Evolutionary conservation across 768 basidiomycete species (phyloP), one percentile per base, ranked within the genome.

Genomic region (Russula griseocarnosa): DNA sequence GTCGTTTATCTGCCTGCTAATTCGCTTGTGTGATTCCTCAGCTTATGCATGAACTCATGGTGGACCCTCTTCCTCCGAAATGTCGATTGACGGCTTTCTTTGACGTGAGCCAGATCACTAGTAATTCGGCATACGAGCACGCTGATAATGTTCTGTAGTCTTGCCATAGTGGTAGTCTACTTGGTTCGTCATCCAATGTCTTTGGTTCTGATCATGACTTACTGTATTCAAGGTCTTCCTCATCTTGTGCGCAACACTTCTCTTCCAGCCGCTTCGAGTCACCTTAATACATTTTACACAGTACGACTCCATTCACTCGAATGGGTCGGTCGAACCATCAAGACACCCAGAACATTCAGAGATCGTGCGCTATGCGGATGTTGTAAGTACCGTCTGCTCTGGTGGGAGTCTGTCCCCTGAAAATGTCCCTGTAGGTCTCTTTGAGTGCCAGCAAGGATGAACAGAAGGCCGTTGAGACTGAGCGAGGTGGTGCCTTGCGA

Each of bases 1-100:
- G 24, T 24, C 4, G 3, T 5, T 16, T 20, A 32, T 26, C 6
- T 5, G 14, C 22, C 26, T 22, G 10, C 38, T 14, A n/a, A 46
- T 36, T 13, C 5, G 22, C 52, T 16, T 9, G 13, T 36, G 28
- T 16, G 8, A 44, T 51, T 13, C 49, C 3, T 18, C 28, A 63
- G 62, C 1, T 1, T 0, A 63, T 63, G 3, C 30, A 63, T 14
- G 2, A 22, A 3, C 16, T 63, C 11, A 52, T 63, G 55, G 62
- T 63, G 38, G 16, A 36, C 0, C 24, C 30, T 14, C 62, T 63
- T 52, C 55, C 49, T 8, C 6, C 0, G 3, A 8, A 26, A 3
- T 63, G 62, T 58, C 62, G 62, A 16, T 30, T 63, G 55, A 63
- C 62, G n/a, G 56, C 56, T 3, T 8, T 63, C 8, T 42, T 52